phyloP scores from a whole-genome alignment of 1,284 basidiomycete genomes.

The Papiliotrema nemorosa region DNA sequence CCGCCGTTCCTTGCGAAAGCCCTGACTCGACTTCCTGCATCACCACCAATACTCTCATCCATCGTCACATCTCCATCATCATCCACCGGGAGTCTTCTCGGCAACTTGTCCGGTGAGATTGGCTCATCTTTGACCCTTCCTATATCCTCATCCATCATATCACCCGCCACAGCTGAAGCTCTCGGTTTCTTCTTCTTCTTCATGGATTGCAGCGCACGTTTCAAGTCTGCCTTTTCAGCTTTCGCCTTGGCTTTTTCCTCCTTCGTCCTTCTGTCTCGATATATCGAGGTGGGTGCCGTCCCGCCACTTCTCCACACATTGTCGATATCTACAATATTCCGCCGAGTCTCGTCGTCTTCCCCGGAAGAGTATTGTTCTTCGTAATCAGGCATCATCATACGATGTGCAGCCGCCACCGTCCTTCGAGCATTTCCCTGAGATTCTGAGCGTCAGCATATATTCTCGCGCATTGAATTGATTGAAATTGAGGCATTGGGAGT shows the following conservation, averaged over 20 bases:
- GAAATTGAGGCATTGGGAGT: no score
- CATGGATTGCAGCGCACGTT: not conserved
- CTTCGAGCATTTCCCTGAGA: constrained; percentile 41
- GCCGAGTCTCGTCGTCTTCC: constrained; percentile 69
- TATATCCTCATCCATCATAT: no score
- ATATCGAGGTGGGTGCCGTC: constrained; percentile 77
- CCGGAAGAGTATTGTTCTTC: constrained; percentile 75
- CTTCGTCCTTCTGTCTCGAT: constrained; percentile 50
- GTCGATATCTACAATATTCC: constrained; percentile 70
- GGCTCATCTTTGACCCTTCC: constrained; percentile 47
- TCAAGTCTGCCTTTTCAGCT: constrained; percentile 1
- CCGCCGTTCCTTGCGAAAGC: constrained; percentile 44
- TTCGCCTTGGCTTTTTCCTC: constrained; percentile 33
- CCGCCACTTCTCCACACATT: constrained; percentile 75
- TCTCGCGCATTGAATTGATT: no score
- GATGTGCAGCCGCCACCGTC: constrained; percentile 48
- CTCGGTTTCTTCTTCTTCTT: constrained; percentile 1
- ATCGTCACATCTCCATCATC: constrained; percentile 40
- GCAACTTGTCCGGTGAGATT: constrained; percentile 30
- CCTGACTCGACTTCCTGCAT: constrained; percentile 36
- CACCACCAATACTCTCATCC: constrained; percentile 35
- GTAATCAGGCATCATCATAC: not conserved
- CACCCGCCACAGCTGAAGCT: constrained; percentile 6
- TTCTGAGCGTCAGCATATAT: no score
- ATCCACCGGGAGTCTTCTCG: constrained; percentile 2